Conservation (phyloP, 352 stramenopile species). For the Pelagophyceae sp. region DNA sequence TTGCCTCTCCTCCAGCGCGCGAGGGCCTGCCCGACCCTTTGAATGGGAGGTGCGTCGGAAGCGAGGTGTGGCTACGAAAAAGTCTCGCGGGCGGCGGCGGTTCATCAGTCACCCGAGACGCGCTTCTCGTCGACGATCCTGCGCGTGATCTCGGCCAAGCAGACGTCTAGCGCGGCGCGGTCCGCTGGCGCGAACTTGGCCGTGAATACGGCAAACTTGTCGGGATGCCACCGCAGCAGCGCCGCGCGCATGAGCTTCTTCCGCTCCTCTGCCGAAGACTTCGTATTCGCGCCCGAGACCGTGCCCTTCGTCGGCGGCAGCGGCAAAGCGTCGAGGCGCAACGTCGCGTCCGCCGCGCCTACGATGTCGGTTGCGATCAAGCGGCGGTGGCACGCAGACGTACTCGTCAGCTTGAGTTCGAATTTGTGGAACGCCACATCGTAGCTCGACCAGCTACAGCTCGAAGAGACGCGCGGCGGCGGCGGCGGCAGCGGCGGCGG, state of each 20-base stretch:
- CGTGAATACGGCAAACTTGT: background rate
- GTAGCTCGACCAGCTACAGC: background rate
- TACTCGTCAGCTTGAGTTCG: background rate
- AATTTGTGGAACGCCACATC: background rate
- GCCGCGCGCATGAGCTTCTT: background rate
- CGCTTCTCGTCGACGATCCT: conserved; percentile 10
- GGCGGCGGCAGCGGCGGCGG: too few species aligned
- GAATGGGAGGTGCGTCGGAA: too few species aligned
- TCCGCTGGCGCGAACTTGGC: conserved; percentile 1
- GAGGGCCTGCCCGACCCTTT: too few species aligned
- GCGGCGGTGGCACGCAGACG: too few species aligned
- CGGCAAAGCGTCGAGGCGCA: conserved; percentile 1
- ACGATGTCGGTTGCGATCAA: background rate
- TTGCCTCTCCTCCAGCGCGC: too few species aligned
- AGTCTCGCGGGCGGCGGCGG: too few species aligned
- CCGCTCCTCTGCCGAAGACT: background rate
- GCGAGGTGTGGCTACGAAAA: too few species aligned
- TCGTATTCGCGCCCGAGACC: background rate
- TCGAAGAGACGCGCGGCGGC: background rate
- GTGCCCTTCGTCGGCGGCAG: background rate
- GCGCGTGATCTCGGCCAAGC: background rate
- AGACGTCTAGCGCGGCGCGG: background rate
- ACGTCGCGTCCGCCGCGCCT: background rate
- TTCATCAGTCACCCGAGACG: too few species aligned
- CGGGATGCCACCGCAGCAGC: conserved; percentile 15